Evolutionary conservation across 805 yeast species (phyloP).

Genomic region (Candida sithepensis): DNA sequence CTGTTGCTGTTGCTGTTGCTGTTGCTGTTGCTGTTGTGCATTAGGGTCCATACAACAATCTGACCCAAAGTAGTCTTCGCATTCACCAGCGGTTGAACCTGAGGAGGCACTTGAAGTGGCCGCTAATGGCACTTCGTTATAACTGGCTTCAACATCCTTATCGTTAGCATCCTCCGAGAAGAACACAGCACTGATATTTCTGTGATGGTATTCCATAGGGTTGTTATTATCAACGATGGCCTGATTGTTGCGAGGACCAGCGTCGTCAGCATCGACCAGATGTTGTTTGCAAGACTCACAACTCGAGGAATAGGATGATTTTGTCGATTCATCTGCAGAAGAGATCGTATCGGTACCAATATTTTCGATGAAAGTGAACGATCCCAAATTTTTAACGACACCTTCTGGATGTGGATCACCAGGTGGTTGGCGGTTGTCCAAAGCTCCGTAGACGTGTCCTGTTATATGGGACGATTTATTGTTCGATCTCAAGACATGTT

Average conservation of each 20-base stretch:
- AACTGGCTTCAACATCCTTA: constrained; percentile 17
- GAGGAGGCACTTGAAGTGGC: constrained; percentile 13
- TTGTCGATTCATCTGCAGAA: constrained; percentile 8
- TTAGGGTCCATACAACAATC: neutral
- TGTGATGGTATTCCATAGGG: constrained; percentile 3
- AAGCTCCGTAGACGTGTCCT: neutral
- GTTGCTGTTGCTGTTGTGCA: neutral
- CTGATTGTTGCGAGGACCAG: neutral
- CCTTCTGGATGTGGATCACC: neutral
- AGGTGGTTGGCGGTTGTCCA: neutral
- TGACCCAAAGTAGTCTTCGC: constrained; percentile 2
- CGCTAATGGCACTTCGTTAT: constrained; percentile 22
- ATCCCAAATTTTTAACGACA: neutral
- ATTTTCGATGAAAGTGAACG: constrained; percentile 17
- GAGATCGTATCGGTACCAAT: constrained; percentile 9
- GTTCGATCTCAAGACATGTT: neutral
- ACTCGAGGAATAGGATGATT: constrained; percentile 11
- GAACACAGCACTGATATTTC: constrained; percentile 23
- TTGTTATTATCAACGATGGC: neutral
- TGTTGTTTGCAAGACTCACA: constrained; percentile 8
- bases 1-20: neutral
- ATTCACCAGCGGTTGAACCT: constrained; percentile 3
- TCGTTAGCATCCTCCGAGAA: constrained; percentile 27
- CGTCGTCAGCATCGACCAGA: neutral
- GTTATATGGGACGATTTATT: neutral